Percentiles rank a stretch among this genome's conserved stretches.
Conservation (phyloP, 352 stramenopile species). For the Peronospora belbahrii region DNA sequence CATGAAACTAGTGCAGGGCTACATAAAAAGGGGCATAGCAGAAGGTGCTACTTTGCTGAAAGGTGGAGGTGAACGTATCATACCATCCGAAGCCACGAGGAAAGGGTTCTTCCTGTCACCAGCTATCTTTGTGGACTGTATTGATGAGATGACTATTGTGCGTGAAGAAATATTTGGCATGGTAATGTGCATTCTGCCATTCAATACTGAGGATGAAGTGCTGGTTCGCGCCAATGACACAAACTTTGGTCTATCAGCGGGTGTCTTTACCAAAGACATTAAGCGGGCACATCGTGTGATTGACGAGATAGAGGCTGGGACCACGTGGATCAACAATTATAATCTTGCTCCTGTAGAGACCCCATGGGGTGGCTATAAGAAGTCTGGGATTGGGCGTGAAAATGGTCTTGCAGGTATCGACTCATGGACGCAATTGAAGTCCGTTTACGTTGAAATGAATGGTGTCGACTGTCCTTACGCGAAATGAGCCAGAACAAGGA, state of each 20-base stretch:
- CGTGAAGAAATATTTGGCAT: conserved; percentile 87
- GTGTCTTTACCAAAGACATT: conserved; percentile 56
- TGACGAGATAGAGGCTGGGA: conserved; percentile 23
- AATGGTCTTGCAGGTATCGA: conserved; percentile 82
- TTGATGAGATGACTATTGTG: conserved; percentile 85
- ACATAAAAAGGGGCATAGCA: conserved; percentile 41
- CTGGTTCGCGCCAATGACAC: conserved; percentile 32
- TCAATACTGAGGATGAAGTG: conserved; percentile 80
- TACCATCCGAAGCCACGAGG: conserved; percentile 33
- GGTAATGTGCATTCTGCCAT: conserved; percentile 78
- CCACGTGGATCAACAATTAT: conserved; percentile 23
- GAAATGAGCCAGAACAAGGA: conserved; percentile 8
- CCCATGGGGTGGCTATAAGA: conserved; percentile 81
- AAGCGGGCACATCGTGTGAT: conserved; percentile 48
- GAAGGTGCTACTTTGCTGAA: conserved; percentile 45
- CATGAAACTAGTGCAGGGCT: conserved; percentile 63
- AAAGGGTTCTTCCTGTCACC: conserved; percentile 87
- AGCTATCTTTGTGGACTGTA: conserved; percentile 86
- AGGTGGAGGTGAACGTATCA: conserved; percentile 42
- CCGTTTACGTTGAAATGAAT: conserved; percentile 83
- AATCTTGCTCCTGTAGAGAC: conserved; percentile 34
- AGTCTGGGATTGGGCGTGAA: conserved; percentile 70
- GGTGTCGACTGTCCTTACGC: conserved; percentile 62
- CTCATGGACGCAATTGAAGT: conserved; percentile 89
- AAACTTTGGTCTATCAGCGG: conserved; percentile 69